Evolutionary conservation across 345 rosid species (phyloP).

Genomic region (Lepidium aucheri): DNA sequence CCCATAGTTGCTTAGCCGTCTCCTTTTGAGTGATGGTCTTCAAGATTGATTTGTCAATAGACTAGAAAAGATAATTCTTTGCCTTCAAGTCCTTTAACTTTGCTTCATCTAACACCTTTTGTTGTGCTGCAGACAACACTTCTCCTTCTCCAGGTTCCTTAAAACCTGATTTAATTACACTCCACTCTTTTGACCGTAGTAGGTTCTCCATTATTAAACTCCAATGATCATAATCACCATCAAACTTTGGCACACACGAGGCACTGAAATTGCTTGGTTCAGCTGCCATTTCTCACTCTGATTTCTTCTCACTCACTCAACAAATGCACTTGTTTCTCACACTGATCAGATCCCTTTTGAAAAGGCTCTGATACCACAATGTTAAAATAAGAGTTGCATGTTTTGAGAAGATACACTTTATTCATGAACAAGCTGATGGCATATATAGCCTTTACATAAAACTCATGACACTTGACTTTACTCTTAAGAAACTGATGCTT

Average conservation of each 20-base stretch:
- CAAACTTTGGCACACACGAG: neutral
- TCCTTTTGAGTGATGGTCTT: neutral
- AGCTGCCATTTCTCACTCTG: neutral
- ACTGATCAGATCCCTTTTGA: no score
- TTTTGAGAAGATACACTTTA: no score
- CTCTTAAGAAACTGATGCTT: no score
- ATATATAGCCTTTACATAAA: no score
- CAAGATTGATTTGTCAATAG: neutral
- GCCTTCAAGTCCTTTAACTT: neutral
- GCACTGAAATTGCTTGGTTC: neutral
- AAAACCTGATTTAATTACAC: no score
- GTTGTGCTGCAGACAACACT: neutral
- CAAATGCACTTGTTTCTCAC: no score
- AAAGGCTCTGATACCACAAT: no score
- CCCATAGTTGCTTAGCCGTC: no score
- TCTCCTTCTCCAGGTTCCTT: neutral
- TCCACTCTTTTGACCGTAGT: neutral
- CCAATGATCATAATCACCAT: neutral
- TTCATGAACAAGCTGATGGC: no score
- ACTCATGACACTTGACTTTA: no score
- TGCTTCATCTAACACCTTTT: neutral
- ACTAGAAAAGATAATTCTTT: neutral
- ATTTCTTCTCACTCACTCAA: no score
- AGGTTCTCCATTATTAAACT: neutral
- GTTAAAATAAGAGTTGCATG: no score